A percentile compares a stretch with the other conserved stretches of the same genome.
These are phyloP conservation scores for Yamadazyma atlantica DNA, from an alignment of 1,139 yeast genomes.

Conservation along the genomic window DNA sequence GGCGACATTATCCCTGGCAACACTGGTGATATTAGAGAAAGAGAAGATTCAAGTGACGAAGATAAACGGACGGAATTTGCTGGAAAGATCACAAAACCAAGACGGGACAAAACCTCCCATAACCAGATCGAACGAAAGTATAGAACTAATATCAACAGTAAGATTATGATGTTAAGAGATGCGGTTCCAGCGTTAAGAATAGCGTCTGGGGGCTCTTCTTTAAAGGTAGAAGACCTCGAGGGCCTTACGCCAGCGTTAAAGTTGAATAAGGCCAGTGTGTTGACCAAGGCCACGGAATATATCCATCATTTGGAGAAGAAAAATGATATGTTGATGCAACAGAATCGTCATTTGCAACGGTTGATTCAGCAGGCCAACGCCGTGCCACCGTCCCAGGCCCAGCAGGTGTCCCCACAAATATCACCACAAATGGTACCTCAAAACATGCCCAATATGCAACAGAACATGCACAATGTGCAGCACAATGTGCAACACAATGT, in stretches of 20 bases:
- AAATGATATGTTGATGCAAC: conserved; percentile 56
- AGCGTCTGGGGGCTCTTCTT: conserved; percentile 40
- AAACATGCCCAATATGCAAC: too few species aligned
- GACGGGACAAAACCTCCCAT: conserved; percentile 67
- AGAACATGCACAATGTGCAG: neutral
- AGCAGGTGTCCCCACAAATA: neutral
- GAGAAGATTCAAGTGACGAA: conserved; percentile 8
- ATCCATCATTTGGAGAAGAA: conserved; percentile 78
- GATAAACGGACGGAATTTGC: conserved; percentile 5
- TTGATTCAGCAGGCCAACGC: conserved; percentile 31
- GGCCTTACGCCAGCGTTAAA: conserved; percentile 88
- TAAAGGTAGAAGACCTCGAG: conserved; percentile 57
- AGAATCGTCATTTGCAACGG: conserved; percentile 51
- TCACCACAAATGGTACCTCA: conserved; percentile 6
- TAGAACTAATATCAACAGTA: conserved; percentile 67
- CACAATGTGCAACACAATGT: too few species aligned
- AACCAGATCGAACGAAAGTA: conserved; percentile 80
- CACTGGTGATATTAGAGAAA: neutral
- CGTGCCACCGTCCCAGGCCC: conserved; percentile 11
- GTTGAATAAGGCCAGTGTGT: conserved; percentile 83
- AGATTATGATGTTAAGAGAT: conserved; percentile 68
- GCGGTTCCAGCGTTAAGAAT: conserved; percentile 69
- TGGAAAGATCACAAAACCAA: conserved; percentile 38
- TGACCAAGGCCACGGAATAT: conserved; percentile 88
- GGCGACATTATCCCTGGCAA: conserved; percentile 4